These are phyloP conservation scores for Alloteropsis semialata DNA, from an alignment of 176 grass and related monocot genomes.

Conservation along the genomic window DNA sequence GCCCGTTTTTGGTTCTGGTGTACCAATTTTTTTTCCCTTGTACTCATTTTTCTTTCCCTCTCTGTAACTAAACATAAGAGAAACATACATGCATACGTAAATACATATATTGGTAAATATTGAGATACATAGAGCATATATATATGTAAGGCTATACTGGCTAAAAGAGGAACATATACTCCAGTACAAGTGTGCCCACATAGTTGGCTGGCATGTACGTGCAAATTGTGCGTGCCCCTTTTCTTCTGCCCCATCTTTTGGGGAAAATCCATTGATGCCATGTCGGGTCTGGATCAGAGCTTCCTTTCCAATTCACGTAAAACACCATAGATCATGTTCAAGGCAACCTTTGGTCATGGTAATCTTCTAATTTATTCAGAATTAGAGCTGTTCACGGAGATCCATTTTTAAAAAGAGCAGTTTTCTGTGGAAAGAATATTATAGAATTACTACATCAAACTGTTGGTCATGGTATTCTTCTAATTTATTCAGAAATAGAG, in stretches of 20 bases:
- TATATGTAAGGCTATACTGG: not conserved
- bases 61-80: conserved; percentile 70
- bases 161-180: conserved; percentile 14
- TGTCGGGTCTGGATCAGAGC: conserved; percentile 7
- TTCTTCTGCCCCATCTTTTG: conserved; percentile 41
- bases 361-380: not conserved
- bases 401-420: no score
- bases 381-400: not conserved
- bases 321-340: not conserved
- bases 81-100: conserved; percentile 48
- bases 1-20: conserved; percentile 35
- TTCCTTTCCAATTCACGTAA: not conserved
- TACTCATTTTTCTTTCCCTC: conserved; percentile 44
- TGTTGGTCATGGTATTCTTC: no score
- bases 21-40: conserved; percentile 50
- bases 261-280: conserved; percentile 31
- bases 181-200: conserved; percentile 37
- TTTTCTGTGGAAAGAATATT: no score
- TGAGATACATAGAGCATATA: not conserved
- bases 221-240: conserved; percentile 22
- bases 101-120: conserved; percentile 57
- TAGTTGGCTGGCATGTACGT: conserved; percentile 39
- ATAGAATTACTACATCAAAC: no score
- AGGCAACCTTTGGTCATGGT: not conserved
- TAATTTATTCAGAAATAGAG: no score